Conservation (phyloP, 768 basidiomycete species). For the Wakefieldia striispora region DNA sequence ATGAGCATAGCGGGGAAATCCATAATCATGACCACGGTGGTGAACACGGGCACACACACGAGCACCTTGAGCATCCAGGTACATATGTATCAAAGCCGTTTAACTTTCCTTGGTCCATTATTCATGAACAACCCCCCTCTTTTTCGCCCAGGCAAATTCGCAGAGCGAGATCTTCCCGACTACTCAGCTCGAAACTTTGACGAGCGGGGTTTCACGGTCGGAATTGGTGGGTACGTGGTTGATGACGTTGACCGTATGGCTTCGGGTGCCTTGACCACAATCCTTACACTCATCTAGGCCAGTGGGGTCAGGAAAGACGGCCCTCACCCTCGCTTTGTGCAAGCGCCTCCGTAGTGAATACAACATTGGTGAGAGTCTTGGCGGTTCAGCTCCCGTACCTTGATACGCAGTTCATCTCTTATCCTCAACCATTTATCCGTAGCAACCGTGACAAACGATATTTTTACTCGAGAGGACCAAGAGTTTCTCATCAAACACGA, state of each 20-base stretch:
- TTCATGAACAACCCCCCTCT: background rate
- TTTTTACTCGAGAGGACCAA: slow-evolving; percentile 97
- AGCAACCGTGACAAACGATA: slow-evolving; percentile 99
- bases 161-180: slow-evolving; percentile 91
- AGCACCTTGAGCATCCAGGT: slow-evolving; percentile 89
- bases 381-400: slow-evolving; percentile 1
- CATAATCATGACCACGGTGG: slow-evolving; percentile 56
- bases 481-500: slow-evolving; percentile 94
- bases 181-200: slow-evolving; percentile 81
- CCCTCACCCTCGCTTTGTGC: slow-evolving; percentile 88
- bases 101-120: background rate
- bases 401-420: background rate
- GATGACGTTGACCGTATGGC: background rate
- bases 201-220: slow-evolving; percentile 93
- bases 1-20: slow-evolving; percentile 40
- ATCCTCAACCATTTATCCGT: slow-evolving; percentile 11
- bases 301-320: slow-evolving; percentile 98
- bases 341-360: slow-evolving; percentile 73
- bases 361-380: slow-evolving; percentile 74
- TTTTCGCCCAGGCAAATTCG: slow-evolving; percentile 68
- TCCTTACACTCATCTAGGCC: slow-evolving; percentile 51
- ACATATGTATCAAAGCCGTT: slow-evolving; percentile 17
- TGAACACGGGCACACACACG: slow-evolving; percentile 95
- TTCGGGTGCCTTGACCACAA: background rate
- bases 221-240: slow-evolving; percentile 86